These are phyloP conservation scores for Alectoria sarmentosa DNA, from an alignment of 495 filamentous ascomycete genomes.

Conservation along the genomic window DNA sequence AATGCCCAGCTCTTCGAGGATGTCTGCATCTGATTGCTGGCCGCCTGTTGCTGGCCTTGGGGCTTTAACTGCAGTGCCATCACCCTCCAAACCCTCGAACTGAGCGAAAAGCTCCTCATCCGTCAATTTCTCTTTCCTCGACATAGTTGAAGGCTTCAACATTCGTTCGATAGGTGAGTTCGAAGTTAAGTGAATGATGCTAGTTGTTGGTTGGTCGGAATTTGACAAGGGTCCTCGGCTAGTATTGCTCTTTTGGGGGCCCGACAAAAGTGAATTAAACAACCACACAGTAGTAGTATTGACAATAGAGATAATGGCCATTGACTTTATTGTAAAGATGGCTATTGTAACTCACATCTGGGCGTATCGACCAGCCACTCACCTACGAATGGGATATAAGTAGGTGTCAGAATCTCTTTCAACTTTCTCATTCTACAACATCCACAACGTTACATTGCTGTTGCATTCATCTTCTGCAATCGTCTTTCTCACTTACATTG, in stretches of 20 bases:
- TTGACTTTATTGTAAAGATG: neutral
- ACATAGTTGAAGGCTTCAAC: slow-evolving; percentile 43
- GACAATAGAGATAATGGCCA: neutral
- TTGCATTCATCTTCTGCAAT: neutral
- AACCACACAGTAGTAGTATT: neutral
- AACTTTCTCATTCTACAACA: neutral
- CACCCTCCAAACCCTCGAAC: slow-evolving; percentile 40
- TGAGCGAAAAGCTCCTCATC: slow-evolving; percentile 79
- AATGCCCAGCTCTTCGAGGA: slow-evolving; percentile 79
- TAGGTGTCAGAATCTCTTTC: neutral
- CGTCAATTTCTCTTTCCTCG: slow-evolving; percentile 41
- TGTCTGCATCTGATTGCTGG: slow-evolving; percentile 53
- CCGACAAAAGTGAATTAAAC: neutral
- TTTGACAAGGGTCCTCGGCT: neutral
- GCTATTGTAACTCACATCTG: neutral
- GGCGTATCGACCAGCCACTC: neutral
- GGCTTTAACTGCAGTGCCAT: slow-evolving; percentile 54
- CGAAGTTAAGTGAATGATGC: neutral
- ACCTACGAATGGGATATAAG: neutral
- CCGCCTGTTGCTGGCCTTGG: slow-evolving; percentile 34
- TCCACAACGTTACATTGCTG: neutral
- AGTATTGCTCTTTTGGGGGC: neutral
- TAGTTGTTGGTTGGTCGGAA: neutral
- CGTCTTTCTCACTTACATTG: neutral
- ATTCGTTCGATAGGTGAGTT: slow-evolving; percentile 24